Conservation (phyloP, 23 red algal species). For the Gracilaria gracilis region DNA sequence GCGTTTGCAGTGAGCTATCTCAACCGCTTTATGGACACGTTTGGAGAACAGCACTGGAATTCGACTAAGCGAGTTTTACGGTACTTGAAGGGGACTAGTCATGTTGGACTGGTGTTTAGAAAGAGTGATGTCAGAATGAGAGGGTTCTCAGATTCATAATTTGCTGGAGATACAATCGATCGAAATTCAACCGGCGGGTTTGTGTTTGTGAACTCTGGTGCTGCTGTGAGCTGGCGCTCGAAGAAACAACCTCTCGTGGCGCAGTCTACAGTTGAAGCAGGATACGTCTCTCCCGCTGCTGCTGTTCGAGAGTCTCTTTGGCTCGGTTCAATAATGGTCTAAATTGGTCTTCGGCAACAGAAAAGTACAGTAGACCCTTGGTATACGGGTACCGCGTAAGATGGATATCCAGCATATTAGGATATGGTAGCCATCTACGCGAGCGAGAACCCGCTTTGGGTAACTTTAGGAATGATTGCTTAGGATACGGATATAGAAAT, state of each 20-base stretch:
- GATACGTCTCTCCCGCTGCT: conserved; percentile 9
- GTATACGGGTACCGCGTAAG: too few relatives aligned
- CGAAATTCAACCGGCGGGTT: conserved; percentile 43
- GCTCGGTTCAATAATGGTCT: too few relatives aligned
- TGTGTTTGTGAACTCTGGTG: conserved; percentile 26
- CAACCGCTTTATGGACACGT: conserved; percentile 43
- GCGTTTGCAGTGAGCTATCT: conserved; percentile 34
- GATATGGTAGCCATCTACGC: too few relatives aligned
- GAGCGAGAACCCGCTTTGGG: too few relatives aligned
- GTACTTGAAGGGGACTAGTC: conserved; percentile 25
- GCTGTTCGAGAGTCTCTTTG: conserved; percentile 50
- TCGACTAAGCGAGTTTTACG: conserved; percentile 51
- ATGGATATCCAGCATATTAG: too few relatives aligned
- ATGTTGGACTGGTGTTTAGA: conserved; percentile 34
- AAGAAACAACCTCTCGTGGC: conserved; percentile 52
- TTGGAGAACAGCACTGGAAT: conserved; percentile 17
- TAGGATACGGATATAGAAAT: too few relatives aligned
- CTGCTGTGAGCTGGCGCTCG: conserved; percentile 14
- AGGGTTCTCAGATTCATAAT: not conserved
- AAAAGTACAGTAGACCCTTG: too few relatives aligned
- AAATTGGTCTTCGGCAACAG: too few relatives aligned
- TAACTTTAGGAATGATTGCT: too few relatives aligned
- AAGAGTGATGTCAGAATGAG: not conserved
- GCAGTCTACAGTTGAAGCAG: conserved; percentile 41
- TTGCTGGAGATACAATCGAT: conserved; percentile 8